These are phyloP conservation scores for Yarrowia galli DNA, from an alignment of 1,139 yeast genomes.

Conservation along the genomic window DNA sequence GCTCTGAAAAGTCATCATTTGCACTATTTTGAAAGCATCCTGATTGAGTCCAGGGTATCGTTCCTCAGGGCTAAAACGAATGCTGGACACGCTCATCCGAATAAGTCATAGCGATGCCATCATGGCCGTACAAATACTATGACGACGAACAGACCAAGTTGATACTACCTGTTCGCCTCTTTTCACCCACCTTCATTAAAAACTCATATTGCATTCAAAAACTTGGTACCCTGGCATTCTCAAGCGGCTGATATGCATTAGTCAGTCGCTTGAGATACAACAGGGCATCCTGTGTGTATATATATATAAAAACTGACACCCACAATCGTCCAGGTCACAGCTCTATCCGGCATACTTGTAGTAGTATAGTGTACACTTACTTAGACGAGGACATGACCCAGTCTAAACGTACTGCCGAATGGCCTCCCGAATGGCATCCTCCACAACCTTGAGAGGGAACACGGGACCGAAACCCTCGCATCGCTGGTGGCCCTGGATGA, in stretches of 20 bases:
- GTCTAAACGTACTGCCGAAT: slow-evolving; percentile 36
- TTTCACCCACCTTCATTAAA: too few relatives aligned
- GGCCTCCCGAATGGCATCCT: slow-evolving; percentile 44
- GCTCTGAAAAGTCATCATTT: too few relatives aligned
- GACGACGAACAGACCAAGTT: too few relatives aligned
- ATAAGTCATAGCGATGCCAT: too few relatives aligned
- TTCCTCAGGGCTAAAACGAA: too few relatives aligned
- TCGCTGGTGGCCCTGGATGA: slow-evolving; percentile 68
- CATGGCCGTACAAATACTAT: too few relatives aligned
- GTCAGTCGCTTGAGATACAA: not conserved
- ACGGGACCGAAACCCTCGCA: slow-evolving; percentile 92
- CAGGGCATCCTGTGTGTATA: not conserved
- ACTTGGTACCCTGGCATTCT: not conserved
- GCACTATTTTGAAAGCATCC: too few relatives aligned
- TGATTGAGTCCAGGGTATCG: too few relatives aligned
- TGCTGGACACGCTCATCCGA: too few relatives aligned
- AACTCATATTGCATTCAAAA: not conserved
- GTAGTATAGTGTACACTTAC: not conserved
- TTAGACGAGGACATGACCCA: not conserved
- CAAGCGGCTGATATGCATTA: too few relatives aligned
- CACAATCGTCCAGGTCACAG: not conserved
- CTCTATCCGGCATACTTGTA: too few relatives aligned
- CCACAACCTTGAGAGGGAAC: slow-evolving; percentile 51
- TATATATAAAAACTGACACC: slow-evolving; percentile 8
- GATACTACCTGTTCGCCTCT: too few relatives aligned